Base-by-base conservation (phyloP, 768 basidiomycete species). In the Auriscalpium vulgare region DNA sequence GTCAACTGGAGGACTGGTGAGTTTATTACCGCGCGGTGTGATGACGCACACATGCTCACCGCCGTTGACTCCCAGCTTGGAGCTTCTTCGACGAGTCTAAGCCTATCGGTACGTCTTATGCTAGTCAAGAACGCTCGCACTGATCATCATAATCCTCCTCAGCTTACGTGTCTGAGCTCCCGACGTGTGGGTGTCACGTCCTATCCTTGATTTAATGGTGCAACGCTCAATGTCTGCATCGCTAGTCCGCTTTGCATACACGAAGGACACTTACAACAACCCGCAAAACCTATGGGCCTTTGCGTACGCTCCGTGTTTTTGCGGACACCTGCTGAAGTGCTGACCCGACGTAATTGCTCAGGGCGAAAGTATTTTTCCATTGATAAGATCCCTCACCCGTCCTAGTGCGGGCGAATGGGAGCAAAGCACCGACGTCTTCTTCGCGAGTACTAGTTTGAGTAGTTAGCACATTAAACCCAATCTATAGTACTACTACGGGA, bases 1-100 rank as follows among this genome's bases (percentile, higher is more conserved):
- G 59, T 65, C 57, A 67, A 69, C 56, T 71, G 69, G 69, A 56
- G 69, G n/a, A 71, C 62, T 8, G 68, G 67, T 69, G 53, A 52
- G 35, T 52, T 7, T 10, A 40, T 37, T 29, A 3, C 29, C 29
- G 29, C 29, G 29, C 29, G 7, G 29, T 29, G 29, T 7, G 5
- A 29, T 7, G 29, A 21, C 10, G 13, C 19, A 37, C 44, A 53
- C 47, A 11, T 37, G 2, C 11, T 43, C 23, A 2, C 37, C 46
- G 68, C 69, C 69, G 7, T 69, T 66, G 61, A 71, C 68, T 56
- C 5, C 29, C 17, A 43, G 40, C 40, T 13, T 43, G 40, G 40
- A 43, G 40, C 40, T 71, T 63, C 62, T 54, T 68, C 40, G 63
- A 71, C 51, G 69, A 71, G 58, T 38, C 58, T 9, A 45, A 43